A percentile compares a stretch with the other conserved stretches of the same genome.
Conservation (phyloP, 1,139 yeast species). For the Kodamaea anthophila region DNA sequence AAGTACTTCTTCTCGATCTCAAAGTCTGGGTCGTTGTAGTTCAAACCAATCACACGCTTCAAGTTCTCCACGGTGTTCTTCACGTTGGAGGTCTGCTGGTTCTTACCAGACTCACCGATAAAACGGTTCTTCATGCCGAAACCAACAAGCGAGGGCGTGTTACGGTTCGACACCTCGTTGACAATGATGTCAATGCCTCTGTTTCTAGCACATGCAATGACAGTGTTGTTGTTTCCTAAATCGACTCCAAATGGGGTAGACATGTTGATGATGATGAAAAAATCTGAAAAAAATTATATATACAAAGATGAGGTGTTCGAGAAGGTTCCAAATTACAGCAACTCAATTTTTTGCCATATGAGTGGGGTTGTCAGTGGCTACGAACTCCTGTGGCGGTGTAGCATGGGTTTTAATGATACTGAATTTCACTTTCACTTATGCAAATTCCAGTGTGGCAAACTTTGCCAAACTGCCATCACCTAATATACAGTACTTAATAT, state of each 20-base stretch:
- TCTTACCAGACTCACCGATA: conserved; percentile 93
- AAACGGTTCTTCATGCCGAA: conserved; percentile 85
- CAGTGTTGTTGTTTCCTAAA: conserved; percentile 92
- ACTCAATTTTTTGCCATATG: too few relatives aligned
- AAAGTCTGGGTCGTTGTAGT: conserved; percentile 71
- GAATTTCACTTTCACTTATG: too few relatives aligned
- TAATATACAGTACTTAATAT: too few relatives aligned
- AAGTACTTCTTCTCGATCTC: conserved; percentile 68
- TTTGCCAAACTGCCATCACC: too few relatives aligned
- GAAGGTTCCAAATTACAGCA: conserved; percentile 3
- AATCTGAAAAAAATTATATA: conserved; percentile 1
- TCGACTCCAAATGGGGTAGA: conserved; percentile 95
- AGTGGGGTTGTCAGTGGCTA: too few relatives aligned
- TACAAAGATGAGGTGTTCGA: conserved; percentile 1
- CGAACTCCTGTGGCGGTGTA: too few relatives aligned
- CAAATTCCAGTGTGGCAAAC: too few relatives aligned
- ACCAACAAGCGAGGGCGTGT: conserved; percentile 93
- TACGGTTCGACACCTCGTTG: conserved; percentile 96
- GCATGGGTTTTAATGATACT: too few relatives aligned
- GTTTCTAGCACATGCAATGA: conserved; percentile 95
- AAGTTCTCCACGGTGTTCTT: conserved; percentile 93
- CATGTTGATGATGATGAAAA: conserved; percentile 27
- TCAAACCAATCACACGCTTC: conserved; percentile 84
- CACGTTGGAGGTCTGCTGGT: conserved; percentile 91
- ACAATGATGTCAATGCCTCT: conserved; percentile 97